Base-by-base conservation (phyloP, 1,284 basidiomycete species). In the Thelephora terrestris region DNA sequence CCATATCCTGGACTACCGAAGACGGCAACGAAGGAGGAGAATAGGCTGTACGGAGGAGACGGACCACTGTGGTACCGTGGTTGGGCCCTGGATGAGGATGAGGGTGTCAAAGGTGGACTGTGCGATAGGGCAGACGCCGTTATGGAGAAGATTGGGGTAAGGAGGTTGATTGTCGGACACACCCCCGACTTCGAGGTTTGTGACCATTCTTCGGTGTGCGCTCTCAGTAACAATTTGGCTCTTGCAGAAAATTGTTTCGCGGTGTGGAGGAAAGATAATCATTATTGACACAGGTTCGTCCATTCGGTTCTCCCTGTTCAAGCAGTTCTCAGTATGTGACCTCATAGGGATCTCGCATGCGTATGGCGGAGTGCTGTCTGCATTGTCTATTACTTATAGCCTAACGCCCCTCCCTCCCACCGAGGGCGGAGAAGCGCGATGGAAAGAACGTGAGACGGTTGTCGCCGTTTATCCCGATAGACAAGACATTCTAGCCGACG, bases 21-120 rank as follows among this genome's bases (percentile, higher is more conserved):
- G 2, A 71, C 77, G 36, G 71, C 85, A 3, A 85, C 83, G 0
- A 53, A 56, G 0, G 81, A 80, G 47, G 92, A 96, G 63, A 61
- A 68, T 5, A 73, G 77, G 42, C 62, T 96, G 42, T 94, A 93
- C 59, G 75, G 71, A 14, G 63, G 71, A 0, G 80, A 91, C 47
- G 92, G 92, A 0, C 90, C 88, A 18, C 64, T 91, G 46, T 96
- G 92, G 92, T 93, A 91, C 63, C 77, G 92, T 23, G 91, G 91
- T 0, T 92, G 88, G 85, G 90, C 89, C 12, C 68, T 81, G 29
- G 81, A 85, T 7, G 68, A 72, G 18, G 87, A 90, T 48, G 71
- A 74, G 42, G 69, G 70, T 46, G 81, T 85, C 1, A 12, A 32
- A 32, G 29, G 29, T 12, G 29, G 29, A 12, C 39, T 42, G 5